These are phyloP conservation scores for Musa beccarii DNA, from an alignment of 176 grass and related monocot species.

Conservation along the genomic window DNA sequence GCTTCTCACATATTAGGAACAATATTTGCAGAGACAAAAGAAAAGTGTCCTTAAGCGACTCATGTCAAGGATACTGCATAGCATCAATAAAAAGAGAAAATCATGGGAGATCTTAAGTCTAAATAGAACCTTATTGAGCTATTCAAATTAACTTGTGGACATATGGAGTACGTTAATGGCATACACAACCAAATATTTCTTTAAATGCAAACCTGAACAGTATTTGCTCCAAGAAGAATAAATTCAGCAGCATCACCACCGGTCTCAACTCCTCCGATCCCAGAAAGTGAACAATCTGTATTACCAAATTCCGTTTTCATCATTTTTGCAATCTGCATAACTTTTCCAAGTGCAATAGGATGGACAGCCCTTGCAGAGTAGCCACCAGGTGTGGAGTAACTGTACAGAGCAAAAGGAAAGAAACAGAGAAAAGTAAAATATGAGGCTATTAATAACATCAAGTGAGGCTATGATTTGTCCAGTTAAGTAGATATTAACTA, in stretches of 20 bases:
- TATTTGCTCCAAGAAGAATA: conserved; percentile 89
- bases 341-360: conserved; percentile 89
- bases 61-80: no score
- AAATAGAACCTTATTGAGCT: background rate
- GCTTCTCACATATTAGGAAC: no score
- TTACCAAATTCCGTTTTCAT: conserved; percentile 72
- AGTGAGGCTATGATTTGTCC: background rate
- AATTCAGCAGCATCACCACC: conserved; percentile 86
- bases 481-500: conserved; percentile 12
- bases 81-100: background rate
- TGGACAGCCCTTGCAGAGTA: conserved; percentile 94
- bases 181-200: background rate
- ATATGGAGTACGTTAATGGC: background rate
- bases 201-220: conserved; percentile 61
- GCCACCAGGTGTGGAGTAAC: conserved; percentile 89
- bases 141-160: background rate
- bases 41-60: no score
- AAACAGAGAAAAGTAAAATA: background rate
- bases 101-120: background rate
- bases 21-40: no score
- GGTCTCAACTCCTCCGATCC: conserved; percentile 82
- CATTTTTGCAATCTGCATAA: conserved; percentile 89
- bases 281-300: conserved; percentile 68
- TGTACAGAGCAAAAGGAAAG: conserved; percentile 18
- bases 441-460: background rate